Conservation (phyloP, 2,329 filamentous ascomycete genomes). For the Davidsoniella virescens region DNA sequence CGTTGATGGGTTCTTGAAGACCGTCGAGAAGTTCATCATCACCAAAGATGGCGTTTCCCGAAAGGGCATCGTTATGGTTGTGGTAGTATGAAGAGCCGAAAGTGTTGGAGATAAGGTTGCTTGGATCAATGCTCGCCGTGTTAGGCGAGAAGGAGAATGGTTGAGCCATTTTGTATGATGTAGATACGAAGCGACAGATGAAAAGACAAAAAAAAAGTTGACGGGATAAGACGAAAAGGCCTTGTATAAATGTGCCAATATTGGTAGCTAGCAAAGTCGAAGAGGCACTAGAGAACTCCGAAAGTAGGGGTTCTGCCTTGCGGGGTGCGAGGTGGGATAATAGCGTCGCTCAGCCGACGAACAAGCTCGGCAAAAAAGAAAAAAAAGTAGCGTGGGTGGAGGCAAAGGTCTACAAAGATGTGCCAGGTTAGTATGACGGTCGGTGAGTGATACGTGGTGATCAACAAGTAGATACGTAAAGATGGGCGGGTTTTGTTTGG, state of each 20-base stretch:
- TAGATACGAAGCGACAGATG: too few relatives aligned
- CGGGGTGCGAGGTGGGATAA: too few relatives aligned
- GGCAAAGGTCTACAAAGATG: too few relatives aligned
- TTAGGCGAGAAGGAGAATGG: constrained; percentile 7
- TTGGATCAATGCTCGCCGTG: constrained; percentile 6
- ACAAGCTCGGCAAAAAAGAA: too few relatives aligned
- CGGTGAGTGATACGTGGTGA: too few relatives aligned
- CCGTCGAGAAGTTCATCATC: constrained; percentile 80
- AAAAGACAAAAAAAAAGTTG: not conserved
- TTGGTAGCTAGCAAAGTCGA: not conserved
- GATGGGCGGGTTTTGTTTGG: too few relatives aligned
- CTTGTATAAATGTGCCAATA: not conserved
- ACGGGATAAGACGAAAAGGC: not conserved
- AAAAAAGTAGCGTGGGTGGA: too few relatives aligned
- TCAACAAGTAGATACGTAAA: too few relatives aligned
- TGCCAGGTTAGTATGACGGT: too few relatives aligned
- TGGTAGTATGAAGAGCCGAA: constrained; percentile 9
- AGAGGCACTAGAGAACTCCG: too few relatives aligned
- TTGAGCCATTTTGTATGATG: constrained; percentile 9
- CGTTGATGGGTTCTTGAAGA: constrained; percentile 37
- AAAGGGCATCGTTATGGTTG: constrained; percentile 43
- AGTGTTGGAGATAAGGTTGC: constrained; percentile 5
- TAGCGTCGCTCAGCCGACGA: too few relatives aligned
- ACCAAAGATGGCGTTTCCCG: constrained; percentile 60
- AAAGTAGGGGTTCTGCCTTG: too few relatives aligned